Evolutionary conservation across 2,329 filamentous ascomycete species (phyloP).

Genomic region (Huntiella omanensis): DNA sequence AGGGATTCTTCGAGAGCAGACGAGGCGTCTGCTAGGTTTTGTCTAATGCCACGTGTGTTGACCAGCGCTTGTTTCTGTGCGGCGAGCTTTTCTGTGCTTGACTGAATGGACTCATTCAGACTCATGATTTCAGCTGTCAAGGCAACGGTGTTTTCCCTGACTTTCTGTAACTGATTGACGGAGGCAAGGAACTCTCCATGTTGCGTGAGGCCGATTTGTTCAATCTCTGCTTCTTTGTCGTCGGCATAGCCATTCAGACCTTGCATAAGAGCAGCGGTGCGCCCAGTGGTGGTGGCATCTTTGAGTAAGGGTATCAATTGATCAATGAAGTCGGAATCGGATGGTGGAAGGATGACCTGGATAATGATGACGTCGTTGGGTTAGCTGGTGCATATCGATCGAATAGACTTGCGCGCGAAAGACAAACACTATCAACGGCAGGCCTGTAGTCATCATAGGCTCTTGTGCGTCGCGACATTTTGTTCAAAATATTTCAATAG

Average conservation of each 20-base stretch:
- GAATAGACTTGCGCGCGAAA: neutral
- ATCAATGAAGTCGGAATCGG: conserved; percentile 86
- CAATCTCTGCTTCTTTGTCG: conserved; percentile 78
- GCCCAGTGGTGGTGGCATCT: conserved; percentile 54
- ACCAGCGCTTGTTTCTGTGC: conserved; percentile 89
- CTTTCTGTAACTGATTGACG: conserved; percentile 80
- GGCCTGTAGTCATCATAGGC: conserved; percentile 28
- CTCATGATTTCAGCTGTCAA: conserved; percentile 81
- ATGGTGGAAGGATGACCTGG: conserved; percentile 81
- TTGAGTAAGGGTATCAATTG: conserved; percentile 87
- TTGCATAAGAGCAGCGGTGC: conserved; percentile 8
- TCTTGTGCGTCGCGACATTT: conserved; percentile 21
- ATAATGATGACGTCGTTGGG: neutral
- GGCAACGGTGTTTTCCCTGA: conserved; percentile 75
- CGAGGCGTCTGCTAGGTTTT: conserved; percentile 88
- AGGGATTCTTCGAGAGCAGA: conserved; percentile 79
- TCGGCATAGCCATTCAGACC: conserved; percentile 47
- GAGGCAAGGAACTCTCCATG: conserved; percentile 93
- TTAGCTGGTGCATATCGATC: neutral
- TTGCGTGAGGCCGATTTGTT: conserved; percentile 83
- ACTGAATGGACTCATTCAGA: conserved; percentile 85
- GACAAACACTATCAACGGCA: conserved; percentile 26
- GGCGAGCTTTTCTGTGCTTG: conserved; percentile 82
- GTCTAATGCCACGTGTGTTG: conserved; percentile 74
- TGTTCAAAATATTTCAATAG: neutral